Conservation (phyloP, 306 rosid genomes). For the Casuarina cunninghamiana region DNA sequence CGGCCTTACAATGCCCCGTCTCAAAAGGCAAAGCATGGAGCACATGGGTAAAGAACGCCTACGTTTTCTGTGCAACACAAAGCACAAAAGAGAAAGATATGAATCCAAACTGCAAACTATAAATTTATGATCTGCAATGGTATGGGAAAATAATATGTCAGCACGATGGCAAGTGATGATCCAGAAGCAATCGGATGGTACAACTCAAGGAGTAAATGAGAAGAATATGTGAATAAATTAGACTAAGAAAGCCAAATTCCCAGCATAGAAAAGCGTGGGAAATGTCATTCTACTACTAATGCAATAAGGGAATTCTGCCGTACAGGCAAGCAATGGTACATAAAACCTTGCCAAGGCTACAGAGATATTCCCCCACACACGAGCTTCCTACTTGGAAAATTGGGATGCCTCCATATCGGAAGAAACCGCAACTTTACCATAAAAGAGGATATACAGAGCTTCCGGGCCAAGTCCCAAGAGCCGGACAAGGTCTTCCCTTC, state of each 20-base stretch:
- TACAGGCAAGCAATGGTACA: constrained; percentile 38
- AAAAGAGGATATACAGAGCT: constrained; percentile 30
- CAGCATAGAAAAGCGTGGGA: constrained; percentile 44
- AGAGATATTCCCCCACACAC: constrained; percentile 14
- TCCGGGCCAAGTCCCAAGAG: constrained; percentile 30
- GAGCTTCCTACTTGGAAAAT: constrained; percentile 28
- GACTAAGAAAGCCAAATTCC: constrained; percentile 41
- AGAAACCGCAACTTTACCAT: constrained; percentile 22
- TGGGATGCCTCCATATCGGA: constrained; percentile 31
- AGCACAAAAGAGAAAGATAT: not conserved
- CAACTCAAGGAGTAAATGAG: not conserved
- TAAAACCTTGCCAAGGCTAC: constrained; percentile 32
- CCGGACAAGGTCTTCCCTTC: constrained; percentile 26
- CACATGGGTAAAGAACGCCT: not conserved
- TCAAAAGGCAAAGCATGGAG: not conserved
- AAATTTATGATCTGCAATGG: not conserved
- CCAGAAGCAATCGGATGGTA: constrained; percentile 21
- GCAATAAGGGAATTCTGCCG: constrained; percentile 22
- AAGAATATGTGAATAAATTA: constrained; percentile 34
- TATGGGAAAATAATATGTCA: not conserved
- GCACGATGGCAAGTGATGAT: not conserved
- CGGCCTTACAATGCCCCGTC: too few species aligned
- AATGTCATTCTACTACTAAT: constrained; percentile 33
- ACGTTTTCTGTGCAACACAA: not conserved
- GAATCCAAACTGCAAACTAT: not conserved